Conservation (phyloP, 768 basidiomycete species). For the Termitomyces sp. region DNA sequence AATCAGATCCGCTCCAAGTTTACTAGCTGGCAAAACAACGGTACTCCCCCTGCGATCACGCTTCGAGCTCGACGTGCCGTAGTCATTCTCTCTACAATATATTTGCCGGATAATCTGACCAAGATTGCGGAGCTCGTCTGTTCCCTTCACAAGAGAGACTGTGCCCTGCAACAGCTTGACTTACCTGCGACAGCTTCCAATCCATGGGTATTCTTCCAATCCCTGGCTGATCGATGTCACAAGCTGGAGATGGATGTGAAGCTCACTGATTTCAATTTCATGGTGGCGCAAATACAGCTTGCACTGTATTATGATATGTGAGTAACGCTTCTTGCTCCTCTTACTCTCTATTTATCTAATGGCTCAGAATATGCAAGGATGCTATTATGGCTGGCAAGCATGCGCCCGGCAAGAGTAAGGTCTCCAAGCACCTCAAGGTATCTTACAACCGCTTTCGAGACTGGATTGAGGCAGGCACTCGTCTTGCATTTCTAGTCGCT, state of each 20-base stretch:
- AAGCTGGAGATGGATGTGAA: not conserved
- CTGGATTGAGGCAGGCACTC: not conserved
- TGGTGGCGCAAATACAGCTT: not conserved
- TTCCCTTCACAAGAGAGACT: too few relatives aligned
- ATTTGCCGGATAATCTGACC: not conserved
- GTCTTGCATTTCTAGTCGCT: not conserved
- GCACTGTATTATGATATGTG: not conserved
- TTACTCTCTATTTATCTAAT: not conserved
- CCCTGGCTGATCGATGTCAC: not conserved
- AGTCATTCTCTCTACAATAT: not conserved
- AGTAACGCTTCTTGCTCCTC: too few relatives aligned
- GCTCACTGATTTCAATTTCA: not conserved
- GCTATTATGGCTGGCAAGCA: not conserved
- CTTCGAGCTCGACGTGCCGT: not conserved
- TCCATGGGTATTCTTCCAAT: too few relatives aligned
- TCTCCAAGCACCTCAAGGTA: not conserved
- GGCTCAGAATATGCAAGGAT: not conserved
- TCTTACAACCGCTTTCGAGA: not conserved
- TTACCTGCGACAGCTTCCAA: not conserved
- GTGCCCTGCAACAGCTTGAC: not conserved
- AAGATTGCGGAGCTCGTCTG: not conserved
- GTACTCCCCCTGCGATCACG: not conserved
- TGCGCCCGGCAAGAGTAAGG: too few relatives aligned
- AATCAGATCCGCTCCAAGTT: too few relatives aligned
- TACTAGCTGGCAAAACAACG: not conserved